Base-by-base conservation (phyloP, 2,329 filamentous ascomycete genomes). In the Ophiosphaerella narmari region DNA sequence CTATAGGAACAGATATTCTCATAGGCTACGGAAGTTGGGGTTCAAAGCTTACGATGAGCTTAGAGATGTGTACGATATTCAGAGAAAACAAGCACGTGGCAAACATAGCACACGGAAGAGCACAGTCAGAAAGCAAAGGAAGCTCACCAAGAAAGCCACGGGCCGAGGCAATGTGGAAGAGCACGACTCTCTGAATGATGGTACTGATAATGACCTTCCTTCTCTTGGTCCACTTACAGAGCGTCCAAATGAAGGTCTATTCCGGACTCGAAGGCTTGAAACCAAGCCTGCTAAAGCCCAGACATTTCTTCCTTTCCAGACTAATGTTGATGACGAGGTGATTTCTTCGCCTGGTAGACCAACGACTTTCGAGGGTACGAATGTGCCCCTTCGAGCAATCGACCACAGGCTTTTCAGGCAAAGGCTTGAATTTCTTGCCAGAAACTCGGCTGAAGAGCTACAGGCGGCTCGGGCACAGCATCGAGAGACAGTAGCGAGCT, bases 1-100 rank as follows among this genome's bases (percentile, higher is more conserved):
- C 1, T 83, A 91, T 50, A 86, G 88, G 51, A 83, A 91, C 43
- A 80, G 80, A n/a, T 75, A 70, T 39, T 54, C 59, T 5, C 65
- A 67, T 44, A 60, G 68, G 34, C 76, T 67, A 18, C 82, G 82
- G 54, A 80, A 81, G 18, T 56, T 71, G 5, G 67, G 64, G 0
- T 68, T 73, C 43, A 63, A 66, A 34, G 62, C 58, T 23, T 63
- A 68, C 32, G 56, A 60, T 13, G 63, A 68, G 34, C 55, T 73
- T 9, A 61, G 62, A 26, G 62, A 59, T 14, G 52, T 60, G 31
- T 67, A 68, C 41, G 59, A 55, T 40, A 52, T 63, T 8, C 52
- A 62, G 43, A 57, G 62, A 35, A 62, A 62, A 46, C 55, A 62
- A 44, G 62, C 63, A 37, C 55, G 65, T n/a, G 65, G 66, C 7